Evolutionary conservation across 1,139 yeast genomes (phyloP), one percentile per base, ranked within the genome.

Genomic region (Entelexis sorbosivorans): DNA sequence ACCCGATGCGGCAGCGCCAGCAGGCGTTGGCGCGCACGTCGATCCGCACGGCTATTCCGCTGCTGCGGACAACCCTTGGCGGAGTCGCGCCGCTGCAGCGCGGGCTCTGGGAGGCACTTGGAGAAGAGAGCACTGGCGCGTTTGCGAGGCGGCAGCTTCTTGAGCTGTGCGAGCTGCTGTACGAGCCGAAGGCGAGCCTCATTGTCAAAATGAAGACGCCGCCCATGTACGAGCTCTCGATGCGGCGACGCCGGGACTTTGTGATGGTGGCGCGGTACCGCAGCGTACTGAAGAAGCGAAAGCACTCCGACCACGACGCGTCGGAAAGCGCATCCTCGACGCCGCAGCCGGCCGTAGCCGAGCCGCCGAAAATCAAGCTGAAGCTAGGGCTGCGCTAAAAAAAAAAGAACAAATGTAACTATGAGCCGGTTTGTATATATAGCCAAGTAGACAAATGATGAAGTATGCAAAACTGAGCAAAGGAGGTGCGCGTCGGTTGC

Each of bases 91-190:
- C 87, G 0, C 69, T 91, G 38, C 74, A 74, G 52, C 61, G 64
- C 7, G 73, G 75, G 9, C 61, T 91, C 7, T 88, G 96, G 96
- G 72, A 73, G 47, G 73, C 81, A n/a, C 63, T 87, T 14, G 84
- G 80, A 59, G 56, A 56, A 40, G 52, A 59, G 16, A 58, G 71
- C 78, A 10, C 82, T 17, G 75, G 83, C 19, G 67, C 85, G 1
- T 69, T 76, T 44, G 81, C 79, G 45, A 77, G 82, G 56, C 73
- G 91, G 55, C 68, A 74, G 38, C 63, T 91, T 16, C 80, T 85
- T 58, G 84, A 79, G 53, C 64, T 85, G 2, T 72, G 85, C 53
- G 78, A 78, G 49, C 74, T 89, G 7, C 66, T 91, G 38, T 85
- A 78, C 61, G 76, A 76, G 40, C 78, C 87, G n/a, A 67, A 71